Evolutionary conservation across 75 land plant genomes (phyloP).

Genomic region (Sequoiadendron giganteum): DNA sequence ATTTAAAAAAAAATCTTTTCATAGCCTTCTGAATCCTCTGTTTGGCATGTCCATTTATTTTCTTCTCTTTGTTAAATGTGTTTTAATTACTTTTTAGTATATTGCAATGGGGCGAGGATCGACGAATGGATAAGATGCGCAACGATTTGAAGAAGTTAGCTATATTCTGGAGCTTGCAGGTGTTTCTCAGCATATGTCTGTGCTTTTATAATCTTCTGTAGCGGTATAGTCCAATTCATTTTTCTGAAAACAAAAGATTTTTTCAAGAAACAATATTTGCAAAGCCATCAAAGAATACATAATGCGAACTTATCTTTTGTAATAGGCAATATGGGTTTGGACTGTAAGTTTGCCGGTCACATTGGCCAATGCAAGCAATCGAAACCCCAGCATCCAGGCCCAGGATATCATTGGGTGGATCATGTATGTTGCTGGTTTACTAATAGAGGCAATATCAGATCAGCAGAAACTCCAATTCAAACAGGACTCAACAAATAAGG

Average conservation of each 20-base stretch:
- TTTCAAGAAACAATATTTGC: background rate
- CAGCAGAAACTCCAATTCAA: constrained; percentile 85
- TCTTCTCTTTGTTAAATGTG: background rate
- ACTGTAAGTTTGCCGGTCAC: constrained; percentile 95
- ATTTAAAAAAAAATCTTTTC: background rate
- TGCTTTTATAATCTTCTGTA: background rate
- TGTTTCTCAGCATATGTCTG: constrained; percentile 11
- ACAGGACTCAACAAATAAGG: constrained; percentile 60
- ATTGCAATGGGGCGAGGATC: constrained; percentile 95
- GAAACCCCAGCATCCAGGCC: constrained; percentile 58
- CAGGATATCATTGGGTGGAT: constrained; percentile 85
- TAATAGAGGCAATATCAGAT: constrained; percentile 83
- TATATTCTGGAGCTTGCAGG: constrained; percentile 94
- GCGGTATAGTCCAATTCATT: background rate
- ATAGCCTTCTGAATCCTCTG: background rate
- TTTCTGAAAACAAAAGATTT: background rate
- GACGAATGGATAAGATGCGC: constrained; percentile 92
- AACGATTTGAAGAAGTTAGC: constrained; percentile 69
- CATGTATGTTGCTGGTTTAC: constrained; percentile 67
- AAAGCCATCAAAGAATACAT: background rate
- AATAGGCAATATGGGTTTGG: constrained; percentile 99
- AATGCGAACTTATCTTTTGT: constrained; percentile 6
- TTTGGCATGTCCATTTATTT: background rate
- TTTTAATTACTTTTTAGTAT: constrained; percentile 40
- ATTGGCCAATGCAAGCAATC: constrained; percentile 77